A percentile compares a stretch with the other conserved stretches of the same genome.
Evolutionary conservation across 805 yeast species (phyloP).

Genomic region (Ogataea trehaloabstinens): DNA sequence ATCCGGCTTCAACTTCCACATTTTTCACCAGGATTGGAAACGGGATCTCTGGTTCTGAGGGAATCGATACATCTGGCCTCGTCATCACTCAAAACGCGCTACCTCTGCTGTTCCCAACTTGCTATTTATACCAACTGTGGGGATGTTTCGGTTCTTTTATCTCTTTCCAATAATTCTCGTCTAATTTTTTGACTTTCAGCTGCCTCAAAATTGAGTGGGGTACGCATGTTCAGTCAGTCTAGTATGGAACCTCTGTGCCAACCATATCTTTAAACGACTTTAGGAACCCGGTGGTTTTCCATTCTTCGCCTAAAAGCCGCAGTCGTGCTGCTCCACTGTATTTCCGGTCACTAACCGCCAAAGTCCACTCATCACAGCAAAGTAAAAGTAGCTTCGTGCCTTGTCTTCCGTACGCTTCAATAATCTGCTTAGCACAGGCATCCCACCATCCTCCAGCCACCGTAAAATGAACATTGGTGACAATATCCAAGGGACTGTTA

Average conservation of each 20-base stretch:
- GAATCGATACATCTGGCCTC: slow-evolving; percentile 40
- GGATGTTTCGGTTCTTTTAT: no score
- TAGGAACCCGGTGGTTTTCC: slow-evolving; percentile 48
- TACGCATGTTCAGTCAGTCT: no score
- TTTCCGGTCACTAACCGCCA: slow-evolving; percentile 45
- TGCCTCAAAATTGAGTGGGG: no score
- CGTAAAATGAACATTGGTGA: slow-evolving; percentile 69
- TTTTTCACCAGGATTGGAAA: slow-evolving; percentile 47
- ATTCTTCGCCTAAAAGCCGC: slow-evolving; percentile 76
- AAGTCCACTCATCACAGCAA: slow-evolving; percentile 51
- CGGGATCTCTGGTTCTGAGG: slow-evolving; percentile 42
- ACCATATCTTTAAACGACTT: slow-evolving; percentile 44
- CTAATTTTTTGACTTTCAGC: no score
- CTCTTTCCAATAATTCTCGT: no score
- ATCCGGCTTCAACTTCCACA: slow-evolving; percentile 68
- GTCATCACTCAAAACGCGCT: slow-evolving; percentile 5
- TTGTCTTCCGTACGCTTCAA: slow-evolving; percentile 63
- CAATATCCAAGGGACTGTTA: slow-evolving; percentile 48
- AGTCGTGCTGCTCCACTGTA: slow-evolving; percentile 80
- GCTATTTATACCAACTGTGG: no score
- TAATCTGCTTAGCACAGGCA: slow-evolving; percentile 59
- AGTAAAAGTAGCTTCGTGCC: slow-evolving; percentile 57
- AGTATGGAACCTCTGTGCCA: background rate
- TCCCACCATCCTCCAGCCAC: slow-evolving; percentile 92
- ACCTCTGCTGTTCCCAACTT: background rate